These are phyloP conservation scores for Nannochloris sp. DNA, from an alignment of 139 green algal species.

Conservation along the genomic window DNA sequence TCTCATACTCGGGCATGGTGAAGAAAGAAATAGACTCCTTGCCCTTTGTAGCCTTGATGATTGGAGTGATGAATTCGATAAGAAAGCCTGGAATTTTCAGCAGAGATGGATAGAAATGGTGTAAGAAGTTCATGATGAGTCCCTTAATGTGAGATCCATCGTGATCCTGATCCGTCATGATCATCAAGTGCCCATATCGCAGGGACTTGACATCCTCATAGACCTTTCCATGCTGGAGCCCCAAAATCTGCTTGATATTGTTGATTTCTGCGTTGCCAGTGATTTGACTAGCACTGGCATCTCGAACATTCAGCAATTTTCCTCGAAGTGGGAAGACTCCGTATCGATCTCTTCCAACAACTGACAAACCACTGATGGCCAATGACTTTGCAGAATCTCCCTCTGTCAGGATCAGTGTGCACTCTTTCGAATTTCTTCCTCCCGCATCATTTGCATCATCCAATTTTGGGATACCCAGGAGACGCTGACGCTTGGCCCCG, in stretches of 20 bases:
- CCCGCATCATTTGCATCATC: conserved; percentile 97
- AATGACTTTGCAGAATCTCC: conserved; percentile 96
- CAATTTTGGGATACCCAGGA: conserved; percentile 89
- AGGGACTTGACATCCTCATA: conserved; percentile 87
- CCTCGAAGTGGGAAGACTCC: conserved; percentile 96
- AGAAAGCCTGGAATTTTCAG: conserved; percentile 90
- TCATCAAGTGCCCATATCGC: conserved; percentile 98
- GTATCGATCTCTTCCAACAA: conserved; percentile 91
- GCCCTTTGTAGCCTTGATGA: conserved; percentile 93
- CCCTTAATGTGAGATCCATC: conserved; percentile 99
- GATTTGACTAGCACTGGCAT: conserved; percentile 82
- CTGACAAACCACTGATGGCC: conserved; percentile 83
- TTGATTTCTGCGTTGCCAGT: conserved; percentile 94
- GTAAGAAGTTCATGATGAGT: conserved; percentile 99
- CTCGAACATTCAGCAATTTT: conserved; percentile 98
- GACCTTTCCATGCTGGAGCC: conserved; percentile 59
- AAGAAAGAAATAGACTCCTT: conserved; percentile 80
- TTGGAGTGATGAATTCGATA: conserved; percentile 98
- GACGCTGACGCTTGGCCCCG: conserved; percentile 74
- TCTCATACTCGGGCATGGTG: conserved; percentile 98
- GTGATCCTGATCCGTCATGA: conserved; percentile 99
- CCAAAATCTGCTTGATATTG: conserved; percentile 99
- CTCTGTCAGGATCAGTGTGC: conserved; percentile 99
- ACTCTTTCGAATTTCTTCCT: conserved; percentile 67
- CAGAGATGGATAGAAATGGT: conserved; percentile 94